Evolutionary conservation across 768 basidiomycete genomes (phyloP).

Genomic region (Daedaleopsis nitida): DNA sequence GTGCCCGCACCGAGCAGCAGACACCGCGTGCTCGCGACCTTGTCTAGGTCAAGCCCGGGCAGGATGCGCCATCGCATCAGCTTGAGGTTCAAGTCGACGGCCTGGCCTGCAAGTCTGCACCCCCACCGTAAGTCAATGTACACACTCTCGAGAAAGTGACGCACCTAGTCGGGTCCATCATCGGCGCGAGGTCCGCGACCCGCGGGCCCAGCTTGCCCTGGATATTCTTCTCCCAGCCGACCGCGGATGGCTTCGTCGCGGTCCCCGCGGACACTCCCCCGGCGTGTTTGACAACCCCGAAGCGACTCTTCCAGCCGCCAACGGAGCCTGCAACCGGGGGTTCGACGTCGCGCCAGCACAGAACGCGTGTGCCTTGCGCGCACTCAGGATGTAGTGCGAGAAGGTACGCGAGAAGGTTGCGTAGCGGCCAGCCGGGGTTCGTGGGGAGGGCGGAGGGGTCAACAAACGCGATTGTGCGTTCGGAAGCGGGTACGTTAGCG

Average conservation of each 20-base stretch:
- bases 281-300: slow-evolving; percentile 51
- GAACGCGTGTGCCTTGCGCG: slow-evolving; percentile 55
- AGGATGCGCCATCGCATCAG: slow-evolving; percentile 98
- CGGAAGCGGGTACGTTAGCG: slow-evolving; percentile 39
- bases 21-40: slow-evolving; percentile 77
- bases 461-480: slow-evolving; percentile 35
- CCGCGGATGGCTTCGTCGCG: slow-evolving; percentile 53
- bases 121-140: neutral
- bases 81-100: slow-evolving; percentile 96
- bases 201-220: slow-evolving; percentile 87
- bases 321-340: slow-evolving; percentile 35
- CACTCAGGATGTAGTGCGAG: slow-evolving; percentile 64
- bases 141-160: neutral
- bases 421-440: slow-evolving; percentile 77
- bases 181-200: slow-evolving; percentile 87
- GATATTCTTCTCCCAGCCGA: slow-evolving; percentile 96
- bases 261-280: slow-evolving; percentile 12
- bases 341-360: slow-evolving; percentile 78
- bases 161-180: slow-evolving; percentile 92
- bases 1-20: slow-evolving; percentile 94
- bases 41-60: slow-evolving; percentile 86
- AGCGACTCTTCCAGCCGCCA: slow-evolving; percentile 60
- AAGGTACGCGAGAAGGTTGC: slow-evolving; percentile 66
- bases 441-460: slow-evolving; percentile 78
- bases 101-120: slow-evolving; percentile 85